Conservation (phyloP, 1,139 yeast genomes). For the Candida smagusa region DNA sequence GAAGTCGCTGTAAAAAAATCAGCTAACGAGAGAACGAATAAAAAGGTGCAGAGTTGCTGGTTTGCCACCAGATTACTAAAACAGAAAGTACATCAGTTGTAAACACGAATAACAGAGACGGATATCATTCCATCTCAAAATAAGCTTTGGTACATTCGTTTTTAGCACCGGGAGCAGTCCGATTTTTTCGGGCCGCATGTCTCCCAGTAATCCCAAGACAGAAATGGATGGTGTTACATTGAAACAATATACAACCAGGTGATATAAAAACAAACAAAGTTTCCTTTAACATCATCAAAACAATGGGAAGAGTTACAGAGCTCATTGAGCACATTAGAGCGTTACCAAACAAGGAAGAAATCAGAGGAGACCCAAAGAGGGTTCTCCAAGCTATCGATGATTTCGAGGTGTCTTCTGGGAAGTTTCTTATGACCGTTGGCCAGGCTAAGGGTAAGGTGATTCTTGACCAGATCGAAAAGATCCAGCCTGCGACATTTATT, state of each 20-base stretch:
- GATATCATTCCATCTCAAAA: too few species aligned
- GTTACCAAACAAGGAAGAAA: slow-evolving; percentile 18
- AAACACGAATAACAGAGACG: too few species aligned
- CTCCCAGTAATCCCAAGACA: not conserved
- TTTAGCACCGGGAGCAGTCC: not conserved
- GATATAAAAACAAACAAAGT: too few species aligned
- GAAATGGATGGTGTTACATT: not conserved
- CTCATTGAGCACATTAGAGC: slow-evolving; percentile 22
- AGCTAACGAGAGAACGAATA: too few species aligned
- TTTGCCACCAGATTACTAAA: too few species aligned
- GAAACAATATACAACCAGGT: too few species aligned
- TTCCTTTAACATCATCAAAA: too few species aligned
- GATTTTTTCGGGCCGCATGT: not conserved
- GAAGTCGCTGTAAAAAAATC: too few species aligned
- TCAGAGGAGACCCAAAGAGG: slow-evolving; percentile 27
- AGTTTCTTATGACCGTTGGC: slow-evolving; percentile 30
- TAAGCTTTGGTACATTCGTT: not conserved
- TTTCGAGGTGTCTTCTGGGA: slow-evolving; percentile 11
- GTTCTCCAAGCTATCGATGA: slow-evolving; percentile 32
- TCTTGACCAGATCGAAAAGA: slow-evolving; percentile 20
- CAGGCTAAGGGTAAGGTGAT: slow-evolving; percentile 30
- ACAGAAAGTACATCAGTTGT: too few species aligned
- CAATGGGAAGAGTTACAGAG: slow-evolving; percentile 1
- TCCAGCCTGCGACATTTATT: slow-evolving; percentile 30
- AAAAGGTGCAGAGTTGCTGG: too few species aligned